phyloP scores from a whole-genome alignment of 441 rosid genomes.

The Pelargonium myrrhifolium region DNA sequence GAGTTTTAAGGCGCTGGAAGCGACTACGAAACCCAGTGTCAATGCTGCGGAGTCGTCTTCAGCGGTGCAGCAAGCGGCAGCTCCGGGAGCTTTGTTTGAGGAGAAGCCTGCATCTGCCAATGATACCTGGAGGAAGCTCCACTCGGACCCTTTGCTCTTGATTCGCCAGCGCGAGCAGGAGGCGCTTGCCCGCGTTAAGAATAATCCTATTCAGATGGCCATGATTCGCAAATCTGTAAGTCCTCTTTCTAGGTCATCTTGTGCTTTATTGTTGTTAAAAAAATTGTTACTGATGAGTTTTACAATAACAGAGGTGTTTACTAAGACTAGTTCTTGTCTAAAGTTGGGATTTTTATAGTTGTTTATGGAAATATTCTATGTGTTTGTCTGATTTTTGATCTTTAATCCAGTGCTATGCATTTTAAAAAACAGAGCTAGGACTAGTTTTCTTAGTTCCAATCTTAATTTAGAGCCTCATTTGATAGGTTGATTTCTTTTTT shows the following conservation, averaged over 20 bases:
- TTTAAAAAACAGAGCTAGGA: background rate
- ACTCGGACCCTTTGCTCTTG: conserved; percentile 81
- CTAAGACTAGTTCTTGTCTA: background rate
- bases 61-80: conserved; percentile 36
- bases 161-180: conserved; percentile 90
- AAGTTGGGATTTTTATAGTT: background rate
- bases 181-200: conserved; percentile 76
- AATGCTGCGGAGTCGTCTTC: conserved; percentile 16
- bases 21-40: conserved; percentile 20
- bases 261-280: background rate
- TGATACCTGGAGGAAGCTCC: conserved; percentile 87
- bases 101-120: conserved; percentile 73
- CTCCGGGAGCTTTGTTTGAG: conserved; percentile 78
- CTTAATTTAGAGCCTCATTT: background rate
- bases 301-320: background rate
- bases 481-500: background rate
- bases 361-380: background rate
- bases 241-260: background rate
- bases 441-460: no score
- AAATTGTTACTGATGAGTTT: background rate
- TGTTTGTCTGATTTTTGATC: background rate
- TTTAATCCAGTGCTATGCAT: background rate
- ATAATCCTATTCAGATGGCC: conserved; percentile 86
- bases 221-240: conserved; percentile 75
- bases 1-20: conserved; percentile 64